Evolutionary conservation across 2,329 filamentous ascomycete genomes (phyloP), one percentile per base, ranked within the genome.

Genomic region (Trichoderma arundinaceum): DNA sequence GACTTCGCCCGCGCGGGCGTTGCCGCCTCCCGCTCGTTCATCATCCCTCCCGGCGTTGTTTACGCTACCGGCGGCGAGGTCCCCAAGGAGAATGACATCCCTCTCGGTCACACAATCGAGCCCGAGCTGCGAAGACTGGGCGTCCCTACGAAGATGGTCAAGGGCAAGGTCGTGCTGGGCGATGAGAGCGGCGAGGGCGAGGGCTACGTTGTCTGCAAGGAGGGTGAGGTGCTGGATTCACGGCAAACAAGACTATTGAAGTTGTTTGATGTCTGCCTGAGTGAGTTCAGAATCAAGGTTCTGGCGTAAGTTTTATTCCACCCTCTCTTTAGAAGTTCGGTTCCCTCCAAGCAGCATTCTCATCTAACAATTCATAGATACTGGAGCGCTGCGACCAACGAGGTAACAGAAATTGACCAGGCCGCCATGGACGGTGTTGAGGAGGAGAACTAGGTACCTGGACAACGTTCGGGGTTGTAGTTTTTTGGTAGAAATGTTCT

Each of bases 181-280:
- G 80, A 80, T 70, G 84, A 81, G 68, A 77, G 75, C 62, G 89
- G 90, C 71, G 75, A 79, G 65, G 81, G 77, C 51, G 80, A 82
- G 63, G 82, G 81, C n/a, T 96, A 94, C 76, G 84, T 84, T 9
- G 88, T 99, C 57, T 98, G 94, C 81, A 88, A 88, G 74, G 89
- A 93, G 78, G 95, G 94, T 10, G 88, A 97, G 75, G 84, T 88
- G 51, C 80, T 99, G 71, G 94, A 97, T 79, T 94, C 91, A 71
- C 86, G 94, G 72, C 95, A 99, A 84, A 97, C 95, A 65, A 90
- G 93, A 69, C 81, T 99, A 75, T 79, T 99, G 78, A 98, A 98
- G 86, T 84, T 97, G 73, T 98, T 99, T 80, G 90, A 92, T 61
- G 87, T 97, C 65, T 92, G 91, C 69, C 87, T 95, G 79, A 92